phyloP scores from a whole-genome alignment of 129 eudicot genomes.

The Saposhnikovia divaricata region DNA sequence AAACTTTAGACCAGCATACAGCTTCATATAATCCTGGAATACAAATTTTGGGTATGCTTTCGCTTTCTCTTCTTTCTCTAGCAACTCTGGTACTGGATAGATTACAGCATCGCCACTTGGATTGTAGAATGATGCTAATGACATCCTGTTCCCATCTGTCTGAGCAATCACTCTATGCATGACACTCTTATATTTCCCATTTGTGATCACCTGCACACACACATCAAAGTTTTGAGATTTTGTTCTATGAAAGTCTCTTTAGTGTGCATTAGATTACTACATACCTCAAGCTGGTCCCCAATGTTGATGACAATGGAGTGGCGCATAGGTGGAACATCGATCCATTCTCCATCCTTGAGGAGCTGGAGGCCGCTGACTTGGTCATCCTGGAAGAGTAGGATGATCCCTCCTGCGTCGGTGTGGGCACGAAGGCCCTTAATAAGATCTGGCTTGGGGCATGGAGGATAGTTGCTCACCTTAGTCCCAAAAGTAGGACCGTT shows the following conservation, averaged over 20 bases:
- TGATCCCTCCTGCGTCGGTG: slow-evolving; percentile 95
- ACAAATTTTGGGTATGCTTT: slow-evolving; percentile 72
- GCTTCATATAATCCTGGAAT: slow-evolving; percentile 96
- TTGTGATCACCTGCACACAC: slow-evolving; percentile 62
- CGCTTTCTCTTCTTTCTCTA: slow-evolving; percentile 42
- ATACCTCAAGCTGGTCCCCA: slow-evolving; percentile 97
- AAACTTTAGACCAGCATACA: slow-evolving; percentile 73
- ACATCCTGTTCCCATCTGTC: slow-evolving; percentile 81
- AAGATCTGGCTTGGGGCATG: slow-evolving; percentile 85
- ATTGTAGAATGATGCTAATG: slow-evolving; percentile 88
- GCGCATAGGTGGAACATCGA: slow-evolving; percentile 89
- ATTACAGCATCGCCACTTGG: slow-evolving; percentile 92
- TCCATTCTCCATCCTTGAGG: slow-evolving; percentile 79
- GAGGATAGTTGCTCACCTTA: slow-evolving; percentile 89
- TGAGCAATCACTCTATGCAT: slow-evolving; percentile 89
- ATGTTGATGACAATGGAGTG: slow-evolving; percentile 90
- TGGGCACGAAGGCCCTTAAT: slow-evolving; percentile 95
- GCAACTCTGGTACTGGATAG: slow-evolving; percentile 66
- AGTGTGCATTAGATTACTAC: neutral
- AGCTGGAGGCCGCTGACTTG: slow-evolving; percentile 93
- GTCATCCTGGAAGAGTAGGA: slow-evolving; percentile 89
- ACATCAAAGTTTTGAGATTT: neutral
- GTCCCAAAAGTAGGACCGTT: slow-evolving; percentile 92
- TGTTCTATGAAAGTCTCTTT: neutral
- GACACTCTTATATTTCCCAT: slow-evolving; percentile 95